Base-by-base conservation (phyloP, 805 yeast genomes). In the Wickerhamomyces silvicola region DNA sequence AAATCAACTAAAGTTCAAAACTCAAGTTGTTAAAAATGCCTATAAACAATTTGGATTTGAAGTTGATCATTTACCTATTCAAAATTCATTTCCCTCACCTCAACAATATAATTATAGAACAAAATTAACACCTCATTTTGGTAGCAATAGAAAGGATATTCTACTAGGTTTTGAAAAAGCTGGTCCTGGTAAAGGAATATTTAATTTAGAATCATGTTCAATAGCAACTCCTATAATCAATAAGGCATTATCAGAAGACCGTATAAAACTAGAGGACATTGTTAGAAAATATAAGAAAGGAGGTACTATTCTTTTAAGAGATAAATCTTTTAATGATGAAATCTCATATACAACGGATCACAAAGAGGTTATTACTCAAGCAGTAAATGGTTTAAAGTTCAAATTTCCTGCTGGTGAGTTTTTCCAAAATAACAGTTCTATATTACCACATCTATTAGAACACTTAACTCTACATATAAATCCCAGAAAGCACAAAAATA, bases 381-480 rank as follows among this genome's bases (percentile, higher is more conserved):
- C 68, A 41, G 68, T 82, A 18, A 68, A 72, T 34, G 92, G 83
- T 2, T 75, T 66, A 54, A 68, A 73, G 30, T 92, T 92, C 58
- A 77, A 81, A 49, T 92, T 84, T 54, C 79, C 88, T n/a, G 96
- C 97, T 0, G 94, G 95, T 28, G 95, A 88, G 55, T 90, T 90
- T 51, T 90, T 90, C 67, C 98, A 90, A 59, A 88, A 87, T 61
- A 90, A 90, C 58, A 86, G 84, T 56, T 76, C 92, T n/a, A 90
- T 90, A 14, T 62, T 90, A 36, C 95, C 97, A 1, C 55, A 66
- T 2, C 84, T 90, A n/a, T 75, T 94, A 10, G 62, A 66, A 22
- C 84, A 84, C 48, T 97, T 92, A 14, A 70, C 75, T 34, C 65
- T 73, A 8, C 80, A 82, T 46, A 62, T 86, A 24, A 54, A 71